Conservation (phyloP, 2,329 filamentous ascomycete species). For the Celoporthe dispersa region DNA sequence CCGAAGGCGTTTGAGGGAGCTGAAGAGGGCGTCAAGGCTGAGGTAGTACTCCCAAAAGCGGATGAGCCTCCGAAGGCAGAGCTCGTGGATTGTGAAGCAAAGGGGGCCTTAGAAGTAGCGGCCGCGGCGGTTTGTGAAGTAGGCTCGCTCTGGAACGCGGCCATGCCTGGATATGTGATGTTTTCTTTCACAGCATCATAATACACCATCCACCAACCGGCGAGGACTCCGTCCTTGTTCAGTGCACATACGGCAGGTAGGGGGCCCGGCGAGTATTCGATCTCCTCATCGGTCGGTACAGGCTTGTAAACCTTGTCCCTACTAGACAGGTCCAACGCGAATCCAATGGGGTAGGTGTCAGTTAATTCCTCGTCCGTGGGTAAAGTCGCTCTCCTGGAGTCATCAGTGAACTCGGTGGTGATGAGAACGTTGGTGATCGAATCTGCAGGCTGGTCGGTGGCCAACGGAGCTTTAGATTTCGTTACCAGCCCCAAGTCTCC, state of each 20-base stretch:
- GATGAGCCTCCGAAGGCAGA: conserved; percentile 39
- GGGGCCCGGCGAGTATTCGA: conserved; percentile 78
- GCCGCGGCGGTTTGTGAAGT: conserved; percentile 42
- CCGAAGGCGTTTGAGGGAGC: conserved; percentile 49
- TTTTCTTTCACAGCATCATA: conserved; percentile 79
- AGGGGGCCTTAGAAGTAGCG: conserved; percentile 36
- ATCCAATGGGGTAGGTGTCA: conserved; percentile 80
- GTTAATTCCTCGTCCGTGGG: conserved; percentile 66
- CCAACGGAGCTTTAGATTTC: conserved; percentile 70
- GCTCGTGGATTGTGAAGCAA: conserved; percentile 35
- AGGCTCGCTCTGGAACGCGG: conserved; percentile 48
- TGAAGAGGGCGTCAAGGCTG: conserved; percentile 8
- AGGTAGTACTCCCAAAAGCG: conserved; percentile 50
- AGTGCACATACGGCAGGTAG: conserved; percentile 83
- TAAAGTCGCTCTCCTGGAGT: conserved; percentile 74
- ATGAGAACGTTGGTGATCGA: conserved; percentile 72
- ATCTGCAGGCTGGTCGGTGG: conserved; percentile 59
- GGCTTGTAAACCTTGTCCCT: conserved; percentile 79
- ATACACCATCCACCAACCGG: conserved; percentile 91
- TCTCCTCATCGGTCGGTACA: conserved; percentile 75
- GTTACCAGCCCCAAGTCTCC: conserved; percentile 80
- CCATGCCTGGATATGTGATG: conserved; percentile 73
- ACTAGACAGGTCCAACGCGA: conserved; percentile 81
- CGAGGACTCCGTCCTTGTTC: conserved; percentile 86
- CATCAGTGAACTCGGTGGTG: conserved; percentile 72